A percentile compares a stretch with the other conserved stretches of the same genome.
Evolutionary conservation across 2,329 filamentous ascomycete genomes (phyloP).

Genomic region (Ophidiomyces ophidiicola): DNA sequence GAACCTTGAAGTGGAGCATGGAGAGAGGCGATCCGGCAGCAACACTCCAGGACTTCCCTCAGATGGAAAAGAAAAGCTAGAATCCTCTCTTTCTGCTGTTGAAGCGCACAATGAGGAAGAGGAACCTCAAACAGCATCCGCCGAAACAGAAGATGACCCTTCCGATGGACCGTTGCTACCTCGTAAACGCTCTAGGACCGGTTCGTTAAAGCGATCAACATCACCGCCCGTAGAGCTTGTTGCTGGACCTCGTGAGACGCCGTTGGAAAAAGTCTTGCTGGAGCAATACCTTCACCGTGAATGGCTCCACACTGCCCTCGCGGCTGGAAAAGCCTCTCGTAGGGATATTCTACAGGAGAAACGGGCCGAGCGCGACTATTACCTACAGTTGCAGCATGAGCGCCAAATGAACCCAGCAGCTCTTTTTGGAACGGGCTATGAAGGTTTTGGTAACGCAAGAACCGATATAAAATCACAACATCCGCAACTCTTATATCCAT

Average conservation of each 20-base stretch:
- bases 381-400: constrained; percentile 52
- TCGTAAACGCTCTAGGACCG: constrained; percentile 49
- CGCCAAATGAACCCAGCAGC: constrained; percentile 45
- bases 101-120: constrained; percentile 30
- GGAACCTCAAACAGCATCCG: constrained; percentile 19
- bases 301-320: constrained; percentile 45
- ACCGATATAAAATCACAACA: constrained; percentile 58
- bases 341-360: constrained; percentile 50
- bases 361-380: constrained; percentile 57
- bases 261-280: constrained; percentile 41
- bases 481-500: constrained; percentile 65
- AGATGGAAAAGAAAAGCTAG: constrained; percentile 37
- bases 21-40: not conserved
- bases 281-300: constrained; percentile 56
- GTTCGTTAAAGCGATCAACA: constrained; percentile 39
- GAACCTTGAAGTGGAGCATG: not conserved
- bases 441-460: constrained; percentile 74
- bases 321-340: constrained; percentile 40
- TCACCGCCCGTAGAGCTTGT: constrained; percentile 22
- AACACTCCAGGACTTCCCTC: constrained; percentile 11
- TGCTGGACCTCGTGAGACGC: constrained; percentile 31
- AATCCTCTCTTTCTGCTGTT: constrained; percentile 36
- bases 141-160: constrained; percentile 19
- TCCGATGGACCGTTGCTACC: constrained; percentile 41
- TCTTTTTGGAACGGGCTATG: constrained; percentile 61